Evolutionary conservation across 345 rosid genomes (phyloP), one percentile per base, ranked within the genome.

Genomic region (Clausena lansium): DNA sequence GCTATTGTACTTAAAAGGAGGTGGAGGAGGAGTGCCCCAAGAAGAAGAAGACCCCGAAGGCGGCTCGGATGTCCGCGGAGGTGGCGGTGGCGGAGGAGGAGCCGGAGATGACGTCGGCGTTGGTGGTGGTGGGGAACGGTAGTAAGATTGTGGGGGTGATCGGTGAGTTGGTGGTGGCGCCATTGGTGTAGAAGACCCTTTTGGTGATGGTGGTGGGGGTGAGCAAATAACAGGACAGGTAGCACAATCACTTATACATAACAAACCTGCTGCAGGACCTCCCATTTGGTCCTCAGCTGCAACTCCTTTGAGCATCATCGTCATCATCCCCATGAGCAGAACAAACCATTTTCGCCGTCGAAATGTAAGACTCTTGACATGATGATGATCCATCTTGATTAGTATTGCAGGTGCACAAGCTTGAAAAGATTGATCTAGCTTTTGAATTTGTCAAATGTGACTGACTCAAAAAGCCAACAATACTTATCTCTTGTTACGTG

Each of bases 201-300:
- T 22, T 11, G 79, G 35, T 5, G 57, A 52, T 2, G 86, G 82
- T 1, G 90, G 86, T 13, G 90, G 84, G 2, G 84, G 78, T 3
- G 88, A 84, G 70, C 89, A 86, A 50, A 83, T 84, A 67, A 81
- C 77, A 14, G 90, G 90, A 58, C 90, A 87, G 35, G 88, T 80
- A 30, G 72, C 54, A 71, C 90, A 87, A 24, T 87, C 88, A 64
- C 88, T 87, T 63, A 87, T 81, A 64, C 90, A 87, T 3, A 87
- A 57, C 52, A 81, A 57, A 58, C 87, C 83, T 15, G 83, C n/a
- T 10, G 68, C 20, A 19, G 85, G 80, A 27, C 19, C 67, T 70
- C 61, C 81, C 50, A 30, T 50, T 73, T 77, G 77, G 41, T 84
- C 86, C 5, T 52, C 82, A 4, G 83, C 73, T 45, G 80, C 71